Evolutionary conservation across 1,284 basidiomycete species (phyloP).

Genomic region (Pseudozyma sp.): DNA sequence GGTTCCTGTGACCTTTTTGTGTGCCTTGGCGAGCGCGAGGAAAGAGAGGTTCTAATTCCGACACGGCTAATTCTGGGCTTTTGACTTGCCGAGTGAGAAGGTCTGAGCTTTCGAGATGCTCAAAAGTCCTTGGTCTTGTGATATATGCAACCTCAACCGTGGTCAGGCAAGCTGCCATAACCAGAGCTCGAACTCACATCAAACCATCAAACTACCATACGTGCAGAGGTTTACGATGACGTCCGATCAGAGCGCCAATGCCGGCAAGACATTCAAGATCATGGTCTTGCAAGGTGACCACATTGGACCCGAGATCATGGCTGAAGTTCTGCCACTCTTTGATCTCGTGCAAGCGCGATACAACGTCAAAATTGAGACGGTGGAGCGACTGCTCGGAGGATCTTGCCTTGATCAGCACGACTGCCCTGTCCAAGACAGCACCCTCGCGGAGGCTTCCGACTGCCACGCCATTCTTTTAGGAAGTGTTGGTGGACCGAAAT

Average conservation of each 20-base stretch:
- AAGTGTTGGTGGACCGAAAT: slow-evolving; percentile 95
- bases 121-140: no score
- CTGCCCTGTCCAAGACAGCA: slow-evolving; percentile 73
- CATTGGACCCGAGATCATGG: slow-evolving; percentile 93
- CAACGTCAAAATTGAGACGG: slow-evolving; percentile 75
- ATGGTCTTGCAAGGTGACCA: slow-evolving; percentile 93
- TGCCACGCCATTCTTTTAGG: slow-evolving; percentile 72
- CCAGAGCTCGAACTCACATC: not conserved
- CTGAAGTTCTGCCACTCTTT: slow-evolving; percentile 86
- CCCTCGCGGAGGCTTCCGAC: slow-evolving; percentile 80
- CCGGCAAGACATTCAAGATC: slow-evolving; percentile 73
- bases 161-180: not conserved
- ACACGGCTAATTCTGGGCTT: not conserved
- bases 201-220: not conserved
- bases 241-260: not conserved
- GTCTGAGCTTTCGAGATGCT: no score
- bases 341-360: slow-evolving; percentile 77
- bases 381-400: slow-evolving; percentile 33
- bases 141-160: not conserved
- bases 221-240: slow-evolving; percentile 10
- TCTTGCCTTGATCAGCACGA: slow-evolving; percentile 39
- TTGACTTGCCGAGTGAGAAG: not conserved
- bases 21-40: no score
- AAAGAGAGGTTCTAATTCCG: no score
- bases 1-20: not conserved